Percentiles rank a stretch among this genome's conserved stretches.
phyloP scores from a whole-genome alignment of 1,284 basidiomycete genomes.

The Microbotryum intermedium region DNA sequence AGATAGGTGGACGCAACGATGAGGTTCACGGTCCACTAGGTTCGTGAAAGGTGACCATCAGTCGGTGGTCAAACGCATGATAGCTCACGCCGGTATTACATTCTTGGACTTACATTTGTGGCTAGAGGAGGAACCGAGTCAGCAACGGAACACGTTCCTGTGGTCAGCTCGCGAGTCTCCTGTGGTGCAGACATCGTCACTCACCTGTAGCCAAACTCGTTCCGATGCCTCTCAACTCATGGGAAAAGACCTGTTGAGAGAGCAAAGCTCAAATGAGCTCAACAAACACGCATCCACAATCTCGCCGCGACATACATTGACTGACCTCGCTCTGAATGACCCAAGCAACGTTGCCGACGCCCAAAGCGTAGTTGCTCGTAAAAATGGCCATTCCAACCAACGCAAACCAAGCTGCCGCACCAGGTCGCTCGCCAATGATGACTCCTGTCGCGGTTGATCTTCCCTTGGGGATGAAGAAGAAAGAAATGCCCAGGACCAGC shows the following conservation, averaged over 20 bases:
- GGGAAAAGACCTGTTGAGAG: not conserved
- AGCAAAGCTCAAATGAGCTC: not conserved
- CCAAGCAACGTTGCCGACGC: slow-evolving; percentile 72
- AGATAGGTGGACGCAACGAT: slow-evolving; percentile 22
- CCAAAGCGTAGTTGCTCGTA: slow-evolving; percentile 45
- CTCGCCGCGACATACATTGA: too few species aligned
- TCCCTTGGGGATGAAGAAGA: slow-evolving; percentile 55
- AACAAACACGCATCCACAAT: too few species aligned
- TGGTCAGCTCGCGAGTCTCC: too few species aligned
- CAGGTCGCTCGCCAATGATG: not conserved
- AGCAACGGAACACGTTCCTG: too few species aligned
- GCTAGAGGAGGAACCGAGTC: not conserved
- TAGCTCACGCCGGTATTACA: too few species aligned
- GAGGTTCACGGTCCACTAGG: slow-evolving; percentile 19
- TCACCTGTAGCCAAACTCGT: slow-evolving; percentile 14
- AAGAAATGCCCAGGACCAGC: slow-evolving; percentile 59
- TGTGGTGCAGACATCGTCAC: not conserved
- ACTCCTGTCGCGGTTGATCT: slow-evolving; percentile 45
- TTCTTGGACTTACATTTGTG: not conserved
- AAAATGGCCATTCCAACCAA: slow-evolving; percentile 65
- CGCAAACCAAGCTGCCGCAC: slow-evolving; percentile 53
- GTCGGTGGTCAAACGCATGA: not conserved
- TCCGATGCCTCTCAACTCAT: slow-evolving; percentile 16
- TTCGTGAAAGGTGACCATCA: not conserved
- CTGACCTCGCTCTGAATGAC: slow-evolving; percentile 23